Evolutionary conservation across 225 moss, liverwort and hornwort species (phyloP), one percentile per base, ranked within the genome.

Genomic region (Neckera pumila): DNA sequence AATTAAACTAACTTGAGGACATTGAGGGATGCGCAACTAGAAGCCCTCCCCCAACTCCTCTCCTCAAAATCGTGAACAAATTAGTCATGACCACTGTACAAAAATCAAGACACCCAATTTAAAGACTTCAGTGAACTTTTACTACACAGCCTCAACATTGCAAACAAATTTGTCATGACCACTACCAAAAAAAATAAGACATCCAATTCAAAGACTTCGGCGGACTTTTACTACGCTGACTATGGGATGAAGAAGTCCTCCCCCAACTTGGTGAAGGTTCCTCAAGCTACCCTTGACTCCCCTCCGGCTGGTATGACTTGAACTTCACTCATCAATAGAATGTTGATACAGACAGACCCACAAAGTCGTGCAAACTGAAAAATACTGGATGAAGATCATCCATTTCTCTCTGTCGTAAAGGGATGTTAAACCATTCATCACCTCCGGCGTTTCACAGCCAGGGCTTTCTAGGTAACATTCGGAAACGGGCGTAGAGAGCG

Each of bases 1-100:
- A 36, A 0, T 36, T 36, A 22, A 34, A 34, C 6, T 36, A 53
- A 76, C 3, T 23, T 53, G 9, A 22, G 0, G 54, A 51, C 34
- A 8, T 4, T 34, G 1, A 6, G 0, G 2, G 9, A 26, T 14
- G 40, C 9, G 15, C 1, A 26, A 0, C 8, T 8, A 3, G 1
- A 51, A 51, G 7, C 6, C 53, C 2, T 76, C 5, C 3, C 0
- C 21, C 8, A 75, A 76, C 2, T 76, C 20, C 7, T 51, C 14
- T 53, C 53, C 6, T 76, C 1, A 0, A 16, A 51, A 51, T 51
- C 16, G 16, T 7, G 2, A 17, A 53, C 53, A 53, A 17, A 53
- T 17, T 63, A 33, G 34, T 22, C 22, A 67, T 21, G 7, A 38
- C 4, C 7, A 13, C 6, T 26, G 0, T 9, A 71, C 15, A 26